Conservation (phyloP, 2,329 filamentous ascomycete genomes). For the Alternaria ethzedia region DNA sequence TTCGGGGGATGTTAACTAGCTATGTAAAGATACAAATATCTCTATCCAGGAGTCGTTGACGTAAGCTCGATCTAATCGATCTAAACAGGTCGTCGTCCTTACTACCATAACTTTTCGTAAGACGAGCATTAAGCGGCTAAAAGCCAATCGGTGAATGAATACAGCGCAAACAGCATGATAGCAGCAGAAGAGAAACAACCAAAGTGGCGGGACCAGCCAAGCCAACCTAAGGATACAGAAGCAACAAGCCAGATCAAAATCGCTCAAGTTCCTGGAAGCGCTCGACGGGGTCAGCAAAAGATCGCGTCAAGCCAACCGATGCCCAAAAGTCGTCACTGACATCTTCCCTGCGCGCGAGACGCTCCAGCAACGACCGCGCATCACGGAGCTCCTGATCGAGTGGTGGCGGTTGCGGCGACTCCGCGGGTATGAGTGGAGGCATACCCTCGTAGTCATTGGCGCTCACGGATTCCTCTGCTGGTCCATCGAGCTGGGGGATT, state of each 20-base stretch:
- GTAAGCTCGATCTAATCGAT: not conserved
- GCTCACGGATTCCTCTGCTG: conserved; percentile 23
- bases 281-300: conserved; percentile 44
- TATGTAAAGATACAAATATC: not conserved
- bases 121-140: conserved; percentile 1
- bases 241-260: conserved; percentile 17
- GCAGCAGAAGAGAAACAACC: not conserved
- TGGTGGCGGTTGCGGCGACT: conserved; percentile 17
- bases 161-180: not conserved
- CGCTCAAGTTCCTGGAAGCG: conserved; percentile 42
- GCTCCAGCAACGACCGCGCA: conserved; percentile 75
- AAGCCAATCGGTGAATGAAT: not conserved
- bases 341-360: conserved; percentile 72
- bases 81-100: not conserved
- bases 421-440: conserved; percentile 8
- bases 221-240: not conserved
- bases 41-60: not conserved
- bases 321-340: conserved; percentile 84
- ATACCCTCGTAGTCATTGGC: conserved; percentile 26
- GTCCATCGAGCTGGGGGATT: conserved; percentile 25
- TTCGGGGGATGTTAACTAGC: not conserved
- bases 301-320: conserved; percentile 50
- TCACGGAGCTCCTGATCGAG: conserved; percentile 60
- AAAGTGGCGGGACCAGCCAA: conserved; percentile 7
- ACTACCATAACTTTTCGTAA: not conserved